Base-by-base conservation (phyloP, 257 asterid species). In the Solanum chaucha region DNA sequence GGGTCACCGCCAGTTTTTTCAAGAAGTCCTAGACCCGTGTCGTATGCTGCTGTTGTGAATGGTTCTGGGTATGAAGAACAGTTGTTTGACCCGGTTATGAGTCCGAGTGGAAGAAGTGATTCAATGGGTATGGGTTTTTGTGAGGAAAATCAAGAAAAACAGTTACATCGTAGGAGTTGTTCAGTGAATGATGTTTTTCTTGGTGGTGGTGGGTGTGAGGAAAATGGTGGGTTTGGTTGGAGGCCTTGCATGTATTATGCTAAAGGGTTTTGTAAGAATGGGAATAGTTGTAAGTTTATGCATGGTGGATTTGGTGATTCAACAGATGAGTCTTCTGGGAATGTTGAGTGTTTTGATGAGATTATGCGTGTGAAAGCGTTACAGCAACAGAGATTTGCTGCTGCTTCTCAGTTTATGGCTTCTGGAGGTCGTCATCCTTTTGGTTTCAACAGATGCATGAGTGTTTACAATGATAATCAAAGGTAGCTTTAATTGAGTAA, bases 71-170 rank as follows among this genome's bases (percentile, higher is more conserved):
- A 95, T 68, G 92, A 89, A 40, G 95, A 92, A 55, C 94, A 92
- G 83, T 68, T 90, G 87, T 28, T 90, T 72, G 48, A 72, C 26
- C 28, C 81, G 7, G 48, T 35, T 2, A 90, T 92, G 88, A 93
- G 98, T 65, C 98, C 99, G 0, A 92, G 94, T 89, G 98, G 97
- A 70, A 90, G 97, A 88, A 93, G 99, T 80, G 97, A 96, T 41
- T 93, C 97, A 24, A 88, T 92, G 85, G 73, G 30, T 34, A 88
- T 92, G 85, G 73, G 30, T 34, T 83, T 83, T 84, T 87, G 89
- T 46, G 93, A 73, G 22, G 91, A 88, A 87, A 86, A 74, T n/a
- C 64, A 51, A n/a, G 89, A 84, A 35, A 87, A 68, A 74, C 93
- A 88, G 78, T 92, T 90, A 2, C 98, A 94, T 82, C 88, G 97